These are phyloP conservation scores for Hortaea sp. DNA, from an alignment of 2,329 filamentous ascomycete genomes.

Conservation along the genomic window DNA sequence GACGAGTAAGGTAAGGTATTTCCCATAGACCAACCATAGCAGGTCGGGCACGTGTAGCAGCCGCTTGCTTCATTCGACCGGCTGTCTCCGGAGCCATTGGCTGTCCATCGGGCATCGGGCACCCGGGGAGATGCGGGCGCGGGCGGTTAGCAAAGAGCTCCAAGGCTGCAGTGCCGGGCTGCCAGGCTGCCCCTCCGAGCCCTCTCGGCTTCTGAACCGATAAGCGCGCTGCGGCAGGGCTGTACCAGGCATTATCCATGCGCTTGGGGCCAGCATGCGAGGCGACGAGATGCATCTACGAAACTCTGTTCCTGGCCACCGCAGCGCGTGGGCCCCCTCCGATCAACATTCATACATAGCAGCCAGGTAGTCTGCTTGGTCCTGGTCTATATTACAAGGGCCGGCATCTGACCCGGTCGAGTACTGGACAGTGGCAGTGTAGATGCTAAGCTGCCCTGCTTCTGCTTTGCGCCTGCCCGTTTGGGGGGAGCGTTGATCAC, in stretches of 20 bases:
- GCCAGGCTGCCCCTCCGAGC: neutral
- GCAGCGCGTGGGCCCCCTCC: neutral
- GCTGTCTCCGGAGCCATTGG: neutral
- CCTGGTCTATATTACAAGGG: neutral
- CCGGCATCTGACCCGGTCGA: neutral
- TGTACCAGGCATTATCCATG: neutral
- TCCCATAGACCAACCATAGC: neutral
- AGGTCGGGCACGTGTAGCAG: neutral
- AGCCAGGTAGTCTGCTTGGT: neutral
- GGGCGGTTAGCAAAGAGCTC: no score
- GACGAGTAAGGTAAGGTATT: no score
- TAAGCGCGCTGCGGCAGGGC: neutral
- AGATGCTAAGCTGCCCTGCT: neutral
- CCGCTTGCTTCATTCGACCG: neutral
- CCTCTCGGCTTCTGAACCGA: neutral
- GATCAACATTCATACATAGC: neutral
- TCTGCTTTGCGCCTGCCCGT: neutral
- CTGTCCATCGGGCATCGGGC: no score
- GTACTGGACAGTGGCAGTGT: neutral
- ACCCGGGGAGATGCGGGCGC: no score
- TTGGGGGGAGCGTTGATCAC: neutral
- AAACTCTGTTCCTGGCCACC: neutral
- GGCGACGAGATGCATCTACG: neutral
- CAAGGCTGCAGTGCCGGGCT: no score
- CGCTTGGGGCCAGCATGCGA: neutral